phyloP scores from a whole-genome alignment of 1,139 yeast species.

The Geotrichum phurueaensis region DNA sequence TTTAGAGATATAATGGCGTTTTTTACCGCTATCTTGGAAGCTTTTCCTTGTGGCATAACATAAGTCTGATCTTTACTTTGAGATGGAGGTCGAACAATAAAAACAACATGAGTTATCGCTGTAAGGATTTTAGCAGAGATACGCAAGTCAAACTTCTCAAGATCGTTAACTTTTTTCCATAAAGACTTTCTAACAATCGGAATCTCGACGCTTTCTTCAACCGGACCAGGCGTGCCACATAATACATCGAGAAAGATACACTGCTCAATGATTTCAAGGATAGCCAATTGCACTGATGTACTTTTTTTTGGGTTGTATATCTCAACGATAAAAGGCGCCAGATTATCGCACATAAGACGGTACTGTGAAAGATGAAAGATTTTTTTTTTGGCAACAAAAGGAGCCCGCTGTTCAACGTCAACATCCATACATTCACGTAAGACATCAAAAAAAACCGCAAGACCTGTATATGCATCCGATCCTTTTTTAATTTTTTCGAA shows the following conservation, averaged over 20 bases:
- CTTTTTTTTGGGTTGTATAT: background rate
- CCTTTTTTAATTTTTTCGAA: background rate
- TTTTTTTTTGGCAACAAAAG: background rate
- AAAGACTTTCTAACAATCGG: background rate
- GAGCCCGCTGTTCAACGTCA: background rate
- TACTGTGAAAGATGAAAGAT: background rate
- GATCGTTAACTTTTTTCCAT: background rate
- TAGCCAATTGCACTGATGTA: background rate
- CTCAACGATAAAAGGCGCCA: background rate
- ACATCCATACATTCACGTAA: background rate
- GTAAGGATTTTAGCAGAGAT: background rate
- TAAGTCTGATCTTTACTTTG: background rate
- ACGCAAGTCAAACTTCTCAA: background rate
- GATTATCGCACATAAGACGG: background rate
- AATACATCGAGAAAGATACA: slow-evolving; percentile 5
- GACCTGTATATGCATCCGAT: background rate
- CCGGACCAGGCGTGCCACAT: background rate
- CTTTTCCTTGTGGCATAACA: background rate
- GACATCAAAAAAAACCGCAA: background rate
- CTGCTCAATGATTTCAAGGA: background rate
- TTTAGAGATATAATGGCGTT: background rate
- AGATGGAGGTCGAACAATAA: background rate
- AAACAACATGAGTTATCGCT: background rate
- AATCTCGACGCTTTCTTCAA: background rate
- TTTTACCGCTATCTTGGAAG: background rate